Evolutionary conservation across 1,284 basidiomycete species (phyloP).

Genomic region (Cutaneotrichosporon cutaneum): DNA sequence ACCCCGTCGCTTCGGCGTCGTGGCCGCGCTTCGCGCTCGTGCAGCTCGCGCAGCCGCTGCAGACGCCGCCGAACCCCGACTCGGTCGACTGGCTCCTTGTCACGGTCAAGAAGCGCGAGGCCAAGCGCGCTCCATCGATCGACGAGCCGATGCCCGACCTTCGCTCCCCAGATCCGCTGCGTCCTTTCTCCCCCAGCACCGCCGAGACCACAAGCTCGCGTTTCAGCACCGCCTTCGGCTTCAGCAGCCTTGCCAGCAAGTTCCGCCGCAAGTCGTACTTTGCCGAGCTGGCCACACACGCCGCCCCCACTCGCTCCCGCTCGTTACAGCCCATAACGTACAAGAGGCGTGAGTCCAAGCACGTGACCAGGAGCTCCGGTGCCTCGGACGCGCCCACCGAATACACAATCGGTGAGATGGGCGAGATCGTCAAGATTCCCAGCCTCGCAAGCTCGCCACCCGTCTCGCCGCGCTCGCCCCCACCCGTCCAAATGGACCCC

Average conservation of each 20-base stretch:
- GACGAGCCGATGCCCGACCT: slow-evolving; percentile 17
- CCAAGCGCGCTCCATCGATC: slow-evolving; percentile 4
- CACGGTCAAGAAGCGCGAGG: slow-evolving; percentile 30
- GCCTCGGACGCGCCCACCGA: slow-evolving; percentile 33
- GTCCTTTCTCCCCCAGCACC: slow-evolving; percentile 25
- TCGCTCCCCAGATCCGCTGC: slow-evolving; percentile 8
- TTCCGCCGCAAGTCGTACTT: slow-evolving; percentile 32
- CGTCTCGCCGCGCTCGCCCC: background rate
- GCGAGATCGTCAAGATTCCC: slow-evolving; percentile 36
- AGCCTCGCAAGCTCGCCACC: slow-evolving; percentile 2
- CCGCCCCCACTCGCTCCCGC: slow-evolving; percentile 3
- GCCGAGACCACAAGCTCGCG: slow-evolving; percentile 23
- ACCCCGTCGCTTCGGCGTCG: slow-evolving; percentile 20
- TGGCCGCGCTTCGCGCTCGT: slow-evolving; percentile 44
- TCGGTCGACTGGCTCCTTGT: slow-evolving; percentile 39
- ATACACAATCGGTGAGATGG: slow-evolving; percentile 37
- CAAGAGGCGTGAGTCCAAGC: background rate
- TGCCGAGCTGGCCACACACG: background rate
- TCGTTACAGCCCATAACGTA: background rate
- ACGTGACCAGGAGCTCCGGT: slow-evolving; percentile 15
- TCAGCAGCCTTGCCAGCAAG: slow-evolving; percentile 29
- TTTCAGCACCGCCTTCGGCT: slow-evolving; percentile 24
- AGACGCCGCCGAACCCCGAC: background rate
- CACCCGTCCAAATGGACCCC: background rate
- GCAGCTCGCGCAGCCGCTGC: slow-evolving; percentile 26